phyloP scores from a whole-genome alignment of 2,329 filamentous ascomycete genomes.

The Rosellinia necatrix region DNA sequence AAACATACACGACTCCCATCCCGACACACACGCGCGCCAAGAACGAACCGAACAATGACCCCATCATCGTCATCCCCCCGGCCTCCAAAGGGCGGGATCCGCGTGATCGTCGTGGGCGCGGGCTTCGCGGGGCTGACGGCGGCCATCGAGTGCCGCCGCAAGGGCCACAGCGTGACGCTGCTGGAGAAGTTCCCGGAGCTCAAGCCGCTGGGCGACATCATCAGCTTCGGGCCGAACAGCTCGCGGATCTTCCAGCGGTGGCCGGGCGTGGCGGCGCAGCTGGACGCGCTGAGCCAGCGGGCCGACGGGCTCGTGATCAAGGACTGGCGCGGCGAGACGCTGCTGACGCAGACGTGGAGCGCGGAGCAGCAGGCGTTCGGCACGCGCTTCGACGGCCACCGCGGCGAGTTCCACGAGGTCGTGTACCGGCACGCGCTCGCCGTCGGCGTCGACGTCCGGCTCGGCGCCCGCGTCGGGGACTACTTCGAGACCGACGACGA shows the following conservation, averaged over 20 bases:
- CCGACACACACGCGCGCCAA: background rate
- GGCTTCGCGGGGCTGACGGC: slow-evolving; percentile 65
- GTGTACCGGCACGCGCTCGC: slow-evolving; percentile 56
- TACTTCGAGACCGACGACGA: slow-evolving; percentile 49
- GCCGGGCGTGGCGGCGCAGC: slow-evolving; percentile 52
- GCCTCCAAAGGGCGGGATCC: slow-evolving; percentile 45
- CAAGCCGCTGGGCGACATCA: slow-evolving; percentile 53
- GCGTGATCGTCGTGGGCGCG: slow-evolving; percentile 53
- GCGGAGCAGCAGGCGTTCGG: slow-evolving; percentile 46
- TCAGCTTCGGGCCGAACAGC: slow-evolving; percentile 61
- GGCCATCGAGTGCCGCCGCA: slow-evolving; percentile 62
- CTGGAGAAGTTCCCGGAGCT: slow-evolving; percentile 53
- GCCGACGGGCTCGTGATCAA: slow-evolving; percentile 53
- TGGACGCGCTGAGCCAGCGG: slow-evolving; percentile 53
- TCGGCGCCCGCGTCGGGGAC: slow-evolving; percentile 50
- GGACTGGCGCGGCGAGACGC: slow-evolving; percentile 55
- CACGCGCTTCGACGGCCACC: slow-evolving; percentile 57
- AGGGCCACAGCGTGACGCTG: slow-evolving; percentile 54
- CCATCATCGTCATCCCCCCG: slow-evolving; percentile 29
- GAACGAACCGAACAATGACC: slow-evolving; percentile 28
- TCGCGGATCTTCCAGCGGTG: slow-evolving; percentile 62
- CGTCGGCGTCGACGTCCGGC: slow-evolving; percentile 54
- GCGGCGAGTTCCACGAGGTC: slow-evolving; percentile 57
- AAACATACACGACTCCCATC: slow-evolving; percentile 1
- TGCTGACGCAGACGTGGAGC: slow-evolving; percentile 53